These are phyloP conservation scores for Lentinula raphanica DNA, from an alignment of 768 basidiomycete genomes.

Conservation along the genomic window DNA sequence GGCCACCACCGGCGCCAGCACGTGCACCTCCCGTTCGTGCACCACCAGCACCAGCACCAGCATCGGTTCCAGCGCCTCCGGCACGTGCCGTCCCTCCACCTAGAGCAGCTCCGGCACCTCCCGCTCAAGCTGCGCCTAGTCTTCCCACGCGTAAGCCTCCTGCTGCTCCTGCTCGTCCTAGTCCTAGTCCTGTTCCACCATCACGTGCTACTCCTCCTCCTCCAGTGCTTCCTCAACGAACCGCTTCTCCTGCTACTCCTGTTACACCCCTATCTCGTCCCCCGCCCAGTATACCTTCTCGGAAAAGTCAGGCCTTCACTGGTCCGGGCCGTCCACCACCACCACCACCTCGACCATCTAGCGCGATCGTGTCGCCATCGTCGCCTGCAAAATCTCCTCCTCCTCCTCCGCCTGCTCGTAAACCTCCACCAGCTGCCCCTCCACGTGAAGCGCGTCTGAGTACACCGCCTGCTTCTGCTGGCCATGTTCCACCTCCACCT, in stretches of 20 bases:
- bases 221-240: slow-evolving; percentile 21
- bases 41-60: slow-evolving; percentile 19
- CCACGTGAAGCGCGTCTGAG: slow-evolving; percentile 12
- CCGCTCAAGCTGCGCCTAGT: slow-evolving; percentile 2
- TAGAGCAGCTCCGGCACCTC: slow-evolving; percentile 27
- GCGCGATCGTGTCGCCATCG: slow-evolving; percentile 19
- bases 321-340: slow-evolving; percentile 32
- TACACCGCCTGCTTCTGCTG: slow-evolving; percentile 25
- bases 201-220: slow-evolving; percentile 21
- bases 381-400: slow-evolving; percentile 27
- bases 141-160: slow-evolving; percentile 16
- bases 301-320: slow-evolving; percentile 30
- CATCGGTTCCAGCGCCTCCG: slow-evolving; percentile 31
- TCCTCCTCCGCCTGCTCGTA: slow-evolving; percentile 37
- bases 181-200: slow-evolving; percentile 15
- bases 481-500: slow-evolving; percentile 21
- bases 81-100: slow-evolving; percentile 28
- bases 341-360: slow-evolving; percentile 42
- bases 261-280: slow-evolving; percentile 17
- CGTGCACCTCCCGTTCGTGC: slow-evolving; percentile 22
- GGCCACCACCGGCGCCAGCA: slow-evolving; percentile 29
- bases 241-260: slow-evolving; percentile 20
- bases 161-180: slow-evolving; percentile 16
- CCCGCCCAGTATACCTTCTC: slow-evolving; percentile 26
- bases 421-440: slow-evolving; percentile 18